phyloP scores from a whole-genome alignment of 1,284 basidiomycete species.

The Leccinum proliferum region DNA sequence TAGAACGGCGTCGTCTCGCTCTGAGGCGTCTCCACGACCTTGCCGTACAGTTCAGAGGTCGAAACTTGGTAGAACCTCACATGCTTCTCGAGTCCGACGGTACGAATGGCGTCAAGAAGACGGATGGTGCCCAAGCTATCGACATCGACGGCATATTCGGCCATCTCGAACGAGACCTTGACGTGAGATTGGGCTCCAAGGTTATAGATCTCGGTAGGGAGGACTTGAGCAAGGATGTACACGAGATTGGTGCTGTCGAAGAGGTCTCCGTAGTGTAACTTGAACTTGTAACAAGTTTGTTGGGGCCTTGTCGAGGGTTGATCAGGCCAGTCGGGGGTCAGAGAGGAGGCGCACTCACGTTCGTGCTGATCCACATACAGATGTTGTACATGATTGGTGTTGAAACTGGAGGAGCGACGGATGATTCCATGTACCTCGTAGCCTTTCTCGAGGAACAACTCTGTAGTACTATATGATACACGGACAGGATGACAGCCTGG shows the following conservation, averaged over 20 bases:
- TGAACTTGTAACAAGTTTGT: conserved; percentile 51
- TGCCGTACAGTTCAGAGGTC: conserved; percentile 91
- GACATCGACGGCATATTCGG: conserved; percentile 93
- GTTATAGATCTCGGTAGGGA: conserved; percentile 92
- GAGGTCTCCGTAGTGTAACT: conserved; percentile 87
- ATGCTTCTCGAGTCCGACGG: conserved; percentile 84
- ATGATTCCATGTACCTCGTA: conserved; percentile 94
- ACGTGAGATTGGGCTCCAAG: conserved; percentile 95
- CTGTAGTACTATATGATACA: conserved; percentile 57
- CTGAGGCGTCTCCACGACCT: conserved; percentile 88
- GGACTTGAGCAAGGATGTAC: conserved; percentile 87
- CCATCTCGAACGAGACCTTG: conserved; percentile 97
- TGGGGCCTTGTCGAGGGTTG: conserved; percentile 45
- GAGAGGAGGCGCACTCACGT: conserved; percentile 39
- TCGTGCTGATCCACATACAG: conserved; percentile 86
- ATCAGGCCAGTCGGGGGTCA: not conserved
- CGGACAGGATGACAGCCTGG: conserved; percentile 97
- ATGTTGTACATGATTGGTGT: conserved; percentile 87
- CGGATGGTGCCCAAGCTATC: conserved; percentile 89
- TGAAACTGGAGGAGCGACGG: conserved; percentile 90
- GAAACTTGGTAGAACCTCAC: conserved; percentile 92
- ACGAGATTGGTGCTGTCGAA: conserved; percentile 92
- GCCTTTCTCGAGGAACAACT: conserved; percentile 80
- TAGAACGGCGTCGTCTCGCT: conserved; percentile 92
- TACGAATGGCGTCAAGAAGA: conserved; percentile 88